Evolutionary conservation across 228 moss, liverwort and hornwort genomes (phyloP).

Genomic region (Sphagnum magellanicum): DNA sequence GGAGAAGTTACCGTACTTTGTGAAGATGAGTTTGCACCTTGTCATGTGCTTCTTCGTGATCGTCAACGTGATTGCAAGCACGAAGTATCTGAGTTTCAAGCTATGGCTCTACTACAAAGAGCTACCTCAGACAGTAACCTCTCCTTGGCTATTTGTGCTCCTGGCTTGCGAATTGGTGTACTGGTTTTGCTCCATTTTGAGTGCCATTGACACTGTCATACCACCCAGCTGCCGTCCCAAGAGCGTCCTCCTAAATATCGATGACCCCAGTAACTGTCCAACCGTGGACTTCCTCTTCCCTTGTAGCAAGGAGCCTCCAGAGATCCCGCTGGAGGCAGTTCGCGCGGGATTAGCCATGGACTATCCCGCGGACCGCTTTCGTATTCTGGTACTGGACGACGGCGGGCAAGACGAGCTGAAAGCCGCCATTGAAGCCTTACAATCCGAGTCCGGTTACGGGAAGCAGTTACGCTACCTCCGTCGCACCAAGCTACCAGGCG

Average conservation of each 20-base stretch:
- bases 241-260: background rate
- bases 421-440: constrained; percentile 18
- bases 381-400: constrained; percentile 43
- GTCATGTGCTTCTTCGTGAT: constrained; percentile 5
- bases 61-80: background rate
- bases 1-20: background rate
- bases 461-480: constrained; percentile 10
- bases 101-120: constrained; percentile 14
- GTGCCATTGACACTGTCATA: constrained; percentile 25
- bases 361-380: constrained; percentile 34
- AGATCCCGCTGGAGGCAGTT: constrained; percentile 23
- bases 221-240: constrained; percentile 20
- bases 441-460: constrained; percentile 20
- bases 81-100: constrained; percentile 25
- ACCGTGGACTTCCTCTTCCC: constrained; percentile 27
- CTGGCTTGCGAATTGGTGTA: constrained; percentile 23
- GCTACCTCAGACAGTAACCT: background rate
- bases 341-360: constrained; percentile 37
- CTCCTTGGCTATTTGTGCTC: constrained; percentile 35
- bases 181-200: constrained; percentile 7
- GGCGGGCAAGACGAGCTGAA: constrained; percentile 39
- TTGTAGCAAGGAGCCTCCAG: constrained; percentile 33
- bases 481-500: constrained; percentile 21
- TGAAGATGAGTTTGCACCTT: constrained; percentile 3
- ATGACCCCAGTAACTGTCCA: constrained; percentile 9